Percentiles rank a stretch among this genome's conserved stretches.
Evolutionary conservation across 2,329 filamentous ascomycete genomes (phyloP).

Genomic region (Stagonosporopsis vannaccii): DNA sequence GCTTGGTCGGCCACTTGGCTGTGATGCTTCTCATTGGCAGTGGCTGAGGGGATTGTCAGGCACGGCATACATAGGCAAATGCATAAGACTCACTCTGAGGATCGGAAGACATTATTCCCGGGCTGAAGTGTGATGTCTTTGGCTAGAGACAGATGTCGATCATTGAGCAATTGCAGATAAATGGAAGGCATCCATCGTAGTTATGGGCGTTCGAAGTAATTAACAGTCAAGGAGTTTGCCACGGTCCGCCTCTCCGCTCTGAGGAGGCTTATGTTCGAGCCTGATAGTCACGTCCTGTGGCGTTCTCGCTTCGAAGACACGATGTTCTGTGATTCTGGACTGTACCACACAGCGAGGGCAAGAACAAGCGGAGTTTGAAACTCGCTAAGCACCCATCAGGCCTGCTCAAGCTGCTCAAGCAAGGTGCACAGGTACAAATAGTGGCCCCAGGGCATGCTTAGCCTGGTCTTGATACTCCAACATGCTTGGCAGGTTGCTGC

Average conservation of each 20-base stretch:
- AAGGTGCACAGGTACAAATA: conserved; percentile 12
- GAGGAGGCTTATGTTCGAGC: conserved; percentile 20
- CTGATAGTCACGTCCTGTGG: conserved; percentile 22
- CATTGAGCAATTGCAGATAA: conserved; percentile 32
- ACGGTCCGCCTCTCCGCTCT: conserved; percentile 22
- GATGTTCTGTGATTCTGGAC: conserved; percentile 20
- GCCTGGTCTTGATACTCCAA: conserved; percentile 25
- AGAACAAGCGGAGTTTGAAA: conserved; percentile 38
- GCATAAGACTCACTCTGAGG: conserved; percentile 39
- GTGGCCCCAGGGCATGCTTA: conserved; percentile 23
- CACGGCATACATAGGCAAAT: conserved; percentile 14
- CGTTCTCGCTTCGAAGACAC: conserved; percentile 17
- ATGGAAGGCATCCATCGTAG: conserved; percentile 28
- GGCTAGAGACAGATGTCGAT: conserved; percentile 16
- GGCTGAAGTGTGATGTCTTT: conserved; percentile 21
- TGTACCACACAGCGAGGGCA: conserved; percentile 20
- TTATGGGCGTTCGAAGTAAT: conserved; percentile 41
- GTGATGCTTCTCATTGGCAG: conserved; percentile 31
- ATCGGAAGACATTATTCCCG: conserved; percentile 43
- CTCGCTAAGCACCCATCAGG: conserved; percentile 34
- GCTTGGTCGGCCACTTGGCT: conserved; percentile 42
- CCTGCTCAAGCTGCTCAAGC: conserved; percentile 15
- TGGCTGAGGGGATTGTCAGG: conserved; percentile 39
- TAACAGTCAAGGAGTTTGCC: conserved; percentile 39
- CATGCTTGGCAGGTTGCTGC: conserved; percentile 32